Conservation (phyloP, 129 eudicot species). For the Tagetes patula region DNA sequence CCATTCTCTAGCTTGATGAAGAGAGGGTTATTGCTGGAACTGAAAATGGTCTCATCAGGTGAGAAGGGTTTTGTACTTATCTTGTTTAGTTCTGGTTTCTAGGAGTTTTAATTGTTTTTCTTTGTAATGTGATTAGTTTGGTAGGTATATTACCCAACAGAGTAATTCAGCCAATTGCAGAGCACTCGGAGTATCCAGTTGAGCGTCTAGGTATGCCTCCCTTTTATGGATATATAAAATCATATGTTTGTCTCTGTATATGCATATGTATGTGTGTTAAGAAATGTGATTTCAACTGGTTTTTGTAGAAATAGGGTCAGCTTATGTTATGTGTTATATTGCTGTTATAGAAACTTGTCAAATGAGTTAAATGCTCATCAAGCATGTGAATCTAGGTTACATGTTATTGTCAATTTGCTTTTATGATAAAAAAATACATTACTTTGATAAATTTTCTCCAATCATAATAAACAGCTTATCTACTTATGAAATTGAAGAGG, state of each 20-base stretch:
- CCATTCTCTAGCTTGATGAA: slow-evolving; percentile 71
- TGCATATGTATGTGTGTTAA: background rate
- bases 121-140: slow-evolving; percentile 50
- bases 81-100: slow-evolving; percentile 1
- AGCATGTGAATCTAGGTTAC: background rate
- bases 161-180: slow-evolving; percentile 95
- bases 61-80: slow-evolving; percentile 15
- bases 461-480: background rate
- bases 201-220: slow-evolving; percentile 87
- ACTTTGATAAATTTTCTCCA: background rate
- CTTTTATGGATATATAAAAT: background rate
- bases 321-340: background rate
- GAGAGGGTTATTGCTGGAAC: slow-evolving; percentile 82
- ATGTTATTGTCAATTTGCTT: background rate
- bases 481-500: background rate
- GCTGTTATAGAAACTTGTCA: background rate
- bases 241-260: background rate
- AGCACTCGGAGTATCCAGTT: slow-evolving; percentile 93
- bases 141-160: slow-evolving; percentile 92
- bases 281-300: background rate
- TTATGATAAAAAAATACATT: background rate
- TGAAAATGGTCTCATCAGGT: slow-evolving; percentile 92
- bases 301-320: background rate
- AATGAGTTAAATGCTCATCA: background rate
- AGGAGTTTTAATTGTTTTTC: slow-evolving; percentile 12